A percentile compares a stretch with the other conserved stretches of the same genome.
Conservation (phyloP, 768 basidiomycete species). For the Rhizopogon sp. region DNA sequence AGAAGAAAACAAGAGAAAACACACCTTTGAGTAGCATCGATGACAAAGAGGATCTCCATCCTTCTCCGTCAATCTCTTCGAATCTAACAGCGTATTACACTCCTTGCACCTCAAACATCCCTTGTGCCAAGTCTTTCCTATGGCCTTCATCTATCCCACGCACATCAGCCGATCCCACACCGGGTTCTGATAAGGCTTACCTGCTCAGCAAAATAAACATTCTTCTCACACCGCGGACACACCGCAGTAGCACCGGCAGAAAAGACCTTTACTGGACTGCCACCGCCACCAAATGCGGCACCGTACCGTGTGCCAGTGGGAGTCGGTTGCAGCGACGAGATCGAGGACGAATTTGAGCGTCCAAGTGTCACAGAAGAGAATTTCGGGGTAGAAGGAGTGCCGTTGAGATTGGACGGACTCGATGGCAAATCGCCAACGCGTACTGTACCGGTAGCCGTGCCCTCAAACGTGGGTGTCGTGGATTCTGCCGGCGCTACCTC, state of each 20-base stretch:
- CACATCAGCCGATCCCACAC: constrained; percentile 4
- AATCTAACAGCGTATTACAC: constrained; percentile 66
- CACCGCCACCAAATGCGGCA: constrained; percentile 41
- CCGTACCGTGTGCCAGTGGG: constrained; percentile 68
- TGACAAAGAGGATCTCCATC: constrained; percentile 69
- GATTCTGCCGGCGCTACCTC: constrained; percentile 28
- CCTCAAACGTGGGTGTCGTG: neutral
- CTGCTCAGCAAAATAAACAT: constrained; percentile 86
- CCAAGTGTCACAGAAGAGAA: constrained; percentile 3
- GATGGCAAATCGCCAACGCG: constrained; percentile 31
- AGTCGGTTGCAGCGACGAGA: constrained; percentile 33
- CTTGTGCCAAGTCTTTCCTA: constrained; percentile 79
- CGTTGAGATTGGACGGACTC: constrained; percentile 26
- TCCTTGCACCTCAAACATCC: constrained; percentile 71
- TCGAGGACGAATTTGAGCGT: neutral
- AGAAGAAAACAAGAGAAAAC: neutral
- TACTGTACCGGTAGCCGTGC: no score
- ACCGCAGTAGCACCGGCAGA: constrained; percentile 43
- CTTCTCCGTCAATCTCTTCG: constrained; percentile 67
- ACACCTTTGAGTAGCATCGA: constrained; percentile 67
- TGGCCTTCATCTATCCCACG: constrained; percentile 60
- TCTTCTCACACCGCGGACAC: constrained; percentile 69
- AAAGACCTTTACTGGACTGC: constrained; percentile 38
- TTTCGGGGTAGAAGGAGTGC: constrained; percentile 1
- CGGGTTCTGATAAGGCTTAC: constrained; percentile 24